Base-by-base conservation (phyloP, 257 asterid species). In the Oldenlandia corymbosa region DNA sequence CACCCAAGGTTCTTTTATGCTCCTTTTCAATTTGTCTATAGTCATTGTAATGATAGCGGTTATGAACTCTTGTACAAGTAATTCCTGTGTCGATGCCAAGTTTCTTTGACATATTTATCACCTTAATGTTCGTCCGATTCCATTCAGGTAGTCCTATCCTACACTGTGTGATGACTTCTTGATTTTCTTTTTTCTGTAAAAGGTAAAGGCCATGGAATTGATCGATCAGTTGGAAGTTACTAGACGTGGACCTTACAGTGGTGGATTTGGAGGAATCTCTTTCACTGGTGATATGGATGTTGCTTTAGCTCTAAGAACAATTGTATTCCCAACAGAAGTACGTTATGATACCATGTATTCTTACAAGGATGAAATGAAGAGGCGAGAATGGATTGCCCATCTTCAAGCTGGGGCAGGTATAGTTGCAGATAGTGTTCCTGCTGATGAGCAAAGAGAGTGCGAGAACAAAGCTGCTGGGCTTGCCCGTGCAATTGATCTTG, bases 151-250 rank as follows among this genome's bases (percentile, higher is more conserved):
- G 17, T 5, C 7, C 14, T 24, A 20, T 27, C 50, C 36, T 23
- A 12, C 28, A n/a, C 4, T 39, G 56, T 7, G 41, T n/a, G 41
- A n/a, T 62, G 34, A 64, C 17, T 24, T 2, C 12, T 45, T 18
- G 12, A 26, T 48, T 52, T 49, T 21, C 27, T 51, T 27, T 54
- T 45, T 53, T 60, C 5, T 58, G 10, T 30, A 31, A 41, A 39
- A 92, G 97, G 97, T 93, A 72, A 93, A 93, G 75, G 99, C 99
- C 49, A 93, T 93, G 99, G 99, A 93, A 68, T 73, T 93, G 76
- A 85, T 93, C 1, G 99, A 93, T 63, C 47, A 87, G 68, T 84
- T 93, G 43, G 99, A 93, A 80, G 78, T 75, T 17, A 78, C 90
- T 5, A 87, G 97, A 62, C 95, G 99, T 1, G 99, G 99, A 50